Evolutionary conservation across 345 rosid genomes (phyloP), one percentile per base, ranked within the genome.

Genomic region (Populus davidiana): DNA sequence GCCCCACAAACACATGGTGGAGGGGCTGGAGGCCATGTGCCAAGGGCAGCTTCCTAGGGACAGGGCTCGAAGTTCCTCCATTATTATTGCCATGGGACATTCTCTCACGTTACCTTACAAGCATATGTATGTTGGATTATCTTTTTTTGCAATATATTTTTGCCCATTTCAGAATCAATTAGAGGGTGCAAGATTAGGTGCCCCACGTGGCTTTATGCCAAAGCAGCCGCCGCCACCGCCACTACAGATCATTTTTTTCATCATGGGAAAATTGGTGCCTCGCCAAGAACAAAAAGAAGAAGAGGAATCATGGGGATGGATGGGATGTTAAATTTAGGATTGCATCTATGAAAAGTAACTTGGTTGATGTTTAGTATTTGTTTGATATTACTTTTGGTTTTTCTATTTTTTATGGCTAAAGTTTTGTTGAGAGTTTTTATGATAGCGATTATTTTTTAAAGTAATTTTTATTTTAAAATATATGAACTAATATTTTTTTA

Each of bases 11-110:
- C 11, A 75, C 69, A 50, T 79, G 79, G 84, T 50, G 82, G 8
- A 33, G 71, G 71, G 79, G 86, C 80, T 84, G 87, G 87, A 84
- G 70, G 65, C 87, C 92, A 89, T 89, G 92, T 89, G 91, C 87
- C 71, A 69, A 52, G 75, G 80, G 50, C 81, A 73, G 44, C 47
- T 67, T 64, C 73, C 31, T 10, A 8, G 9, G 18, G 59, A 74
- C 69, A 71, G 50, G 36, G 73, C 61, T 69, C 27, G 11, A 73
- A 67, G 21, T 13, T 2, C 16, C 70, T 56, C 56, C 33, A 73
- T 71, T 43, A 79, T 85, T 80, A n/a, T 67, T 72, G 56, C 72
- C 16, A 75, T 41, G 72, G 76, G 71, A 79, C 75, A 80, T 75
- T 36, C 75, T 77, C 72, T 71, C 72, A 29, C 8, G 20, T 71